Evolutionary conservation across 139 green algal genomes (phyloP).

Genomic region (Chlamydomonas asymmetrica): DNA sequence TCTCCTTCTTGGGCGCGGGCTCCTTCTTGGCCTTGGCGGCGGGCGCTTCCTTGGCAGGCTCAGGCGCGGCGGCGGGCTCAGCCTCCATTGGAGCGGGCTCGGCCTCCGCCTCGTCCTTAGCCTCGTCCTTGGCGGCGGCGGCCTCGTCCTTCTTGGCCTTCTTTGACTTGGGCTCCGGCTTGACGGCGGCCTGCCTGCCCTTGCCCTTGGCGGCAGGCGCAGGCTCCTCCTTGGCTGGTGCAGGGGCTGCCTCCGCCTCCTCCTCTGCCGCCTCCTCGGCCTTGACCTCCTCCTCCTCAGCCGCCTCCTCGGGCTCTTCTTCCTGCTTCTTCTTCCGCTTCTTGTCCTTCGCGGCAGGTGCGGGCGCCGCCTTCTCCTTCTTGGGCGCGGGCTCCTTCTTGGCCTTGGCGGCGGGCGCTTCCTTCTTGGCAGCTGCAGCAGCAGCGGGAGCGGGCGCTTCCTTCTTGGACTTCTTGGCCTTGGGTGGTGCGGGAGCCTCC

Average conservation of each 20-base stretch:
- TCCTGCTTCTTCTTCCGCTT: constrained; percentile 18
- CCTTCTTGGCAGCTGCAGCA: constrained; percentile 9
- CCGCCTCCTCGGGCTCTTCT: constrained; percentile 17
- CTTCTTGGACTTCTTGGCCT: constrained; percentile 5
- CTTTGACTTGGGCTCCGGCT: neutral
- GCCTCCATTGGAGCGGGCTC: no score
- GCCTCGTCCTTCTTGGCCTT: neutral
- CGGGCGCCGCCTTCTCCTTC: constrained; percentile 12
- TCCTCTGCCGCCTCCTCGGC: constrained; percentile 6
- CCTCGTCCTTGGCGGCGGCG: neutral
- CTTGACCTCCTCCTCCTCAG: constrained; percentile 2
- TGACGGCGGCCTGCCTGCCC: no score
- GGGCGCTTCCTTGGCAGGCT: neutral
- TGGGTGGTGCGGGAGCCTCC: neutral
- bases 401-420: constrained; percentile 12
- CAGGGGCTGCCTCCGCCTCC: neutral
- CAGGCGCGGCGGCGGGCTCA: no score
- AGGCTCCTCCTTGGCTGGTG: neutral
- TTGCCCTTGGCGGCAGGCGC: no score
- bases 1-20: constrained; percentile 24
- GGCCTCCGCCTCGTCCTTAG: no score
- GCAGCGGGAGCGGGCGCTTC: neutral
- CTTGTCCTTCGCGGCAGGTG: neutral
- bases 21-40: constrained; percentile 23
- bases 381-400: constrained; percentile 26